These are phyloP conservation scores for Nelumbo lutea DNA, from an alignment of 164 flowering plant species.

Conservation along the genomic window DNA sequence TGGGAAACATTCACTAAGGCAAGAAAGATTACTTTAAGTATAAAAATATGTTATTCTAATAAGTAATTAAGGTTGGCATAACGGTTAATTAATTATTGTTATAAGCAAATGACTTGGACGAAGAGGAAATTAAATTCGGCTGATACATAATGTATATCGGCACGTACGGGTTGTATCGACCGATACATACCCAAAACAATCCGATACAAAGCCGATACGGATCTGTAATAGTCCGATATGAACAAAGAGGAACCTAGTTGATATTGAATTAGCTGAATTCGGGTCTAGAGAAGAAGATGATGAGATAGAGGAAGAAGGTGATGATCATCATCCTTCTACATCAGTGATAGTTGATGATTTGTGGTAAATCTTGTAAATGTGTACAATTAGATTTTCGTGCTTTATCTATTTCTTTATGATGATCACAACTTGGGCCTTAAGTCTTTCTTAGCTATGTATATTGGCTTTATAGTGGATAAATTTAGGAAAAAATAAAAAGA, in stretches of 20 bases:
- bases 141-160: too few species aligned
- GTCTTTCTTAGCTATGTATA: conserved; percentile 18
- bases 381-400: conserved; percentile 19
- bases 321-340: conserved; percentile 28
- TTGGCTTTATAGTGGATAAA: conserved; percentile 13
- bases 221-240: too few species aligned
- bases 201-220: too few species aligned
- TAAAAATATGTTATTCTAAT: too few species aligned
- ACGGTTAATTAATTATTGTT: too few species aligned
- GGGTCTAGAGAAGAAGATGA: conserved; percentile 53
- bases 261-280: conserved; percentile 54
- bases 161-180: too few species aligned
- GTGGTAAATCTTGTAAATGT: conserved; percentile 14
- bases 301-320: conserved; percentile 63
- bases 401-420: conserved; percentile 12
- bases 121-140: too few species aligned
- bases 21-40: too few species aligned
- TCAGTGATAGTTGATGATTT: conserved; percentile 41
- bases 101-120: too few species aligned
- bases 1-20: too few species aligned
- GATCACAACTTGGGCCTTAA: conserved; percentile 11
- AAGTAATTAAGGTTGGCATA: too few species aligned
- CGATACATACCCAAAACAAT: too few species aligned
- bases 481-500: background rate
- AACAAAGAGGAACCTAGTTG: conserved; percentile 68